Evolutionary conservation across 2,329 filamentous ascomycete genomes (phyloP), one percentile per base, ranked within the genome.

Genomic region (Herpotrichia juniperi): DNA sequence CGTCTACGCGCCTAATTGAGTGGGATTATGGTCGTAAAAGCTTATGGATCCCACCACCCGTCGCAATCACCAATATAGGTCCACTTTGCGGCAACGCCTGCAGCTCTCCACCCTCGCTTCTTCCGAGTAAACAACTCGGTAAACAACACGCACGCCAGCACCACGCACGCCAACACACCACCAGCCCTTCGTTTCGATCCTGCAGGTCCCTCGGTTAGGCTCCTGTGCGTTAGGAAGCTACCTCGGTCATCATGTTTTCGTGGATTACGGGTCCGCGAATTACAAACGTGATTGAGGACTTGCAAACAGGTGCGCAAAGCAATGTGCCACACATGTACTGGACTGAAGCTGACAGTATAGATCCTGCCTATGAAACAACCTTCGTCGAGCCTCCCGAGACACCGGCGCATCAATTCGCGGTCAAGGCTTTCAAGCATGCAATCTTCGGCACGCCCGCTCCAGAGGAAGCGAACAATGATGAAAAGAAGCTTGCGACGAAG

Each of bases 351-450:
- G 42, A 71, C 47, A 25, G 12, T 17, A 10, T 37, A 72, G 69
- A 72, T 56, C 61, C 61, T 47, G 64, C 63, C 17, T 66, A 68
- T 51, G 67, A 76, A 39, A 74, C 73, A n/a, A 75, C 73, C 35
- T 72, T 76, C 52, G 64, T 81, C 52, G 84, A 87, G 35, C 75
- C 81, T 6, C 85, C 84, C 44, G 83, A 87, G 58, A 88, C 86
- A 1, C 86, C 86, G 8, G 86, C 85, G 42, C 85, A 85, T 42
- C 78, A 87, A 19, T 89, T 89, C 67, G 85, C 85, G 16, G 81
- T 87, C 50, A 85, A 86, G 63, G 86, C 86, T 14, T 86, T 88
- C 71, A 86, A 84, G 62, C 83, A 85, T 54, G 83, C 84, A 37
- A 72, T 88, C 50, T 87, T 86, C 71, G 85, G 85, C 22, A 87